These are phyloP conservation scores for Tetrapisispora nanseiensis DNA, from an alignment of 805 yeast species.

Conservation along the genomic window DNA sequence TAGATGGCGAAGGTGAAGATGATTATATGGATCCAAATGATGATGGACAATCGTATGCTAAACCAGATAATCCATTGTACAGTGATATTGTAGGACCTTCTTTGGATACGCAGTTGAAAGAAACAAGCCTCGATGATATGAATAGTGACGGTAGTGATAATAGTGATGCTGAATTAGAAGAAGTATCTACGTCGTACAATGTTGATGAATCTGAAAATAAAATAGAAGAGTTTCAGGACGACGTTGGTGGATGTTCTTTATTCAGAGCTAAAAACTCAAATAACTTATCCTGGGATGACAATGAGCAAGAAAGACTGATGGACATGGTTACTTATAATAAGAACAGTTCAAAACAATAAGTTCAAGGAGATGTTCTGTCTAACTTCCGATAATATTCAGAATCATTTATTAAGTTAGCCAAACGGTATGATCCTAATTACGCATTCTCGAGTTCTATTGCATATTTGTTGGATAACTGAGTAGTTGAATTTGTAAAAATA, in stretches of 20 bases:
- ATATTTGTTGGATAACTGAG: neutral
- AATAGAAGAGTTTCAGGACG: constrained; percentile 22
- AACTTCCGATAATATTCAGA: neutral
- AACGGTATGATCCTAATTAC: no score
- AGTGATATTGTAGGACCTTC: constrained; percentile 22
- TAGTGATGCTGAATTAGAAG: constrained; percentile 11
- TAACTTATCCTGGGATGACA: constrained; percentile 24
- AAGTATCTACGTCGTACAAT: constrained; percentile 9
- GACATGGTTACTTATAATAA: constrained; percentile 19
- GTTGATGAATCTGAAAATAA: constrained; percentile 11
- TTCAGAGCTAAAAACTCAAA: constrained; percentile 28
- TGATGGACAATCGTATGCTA: constrained; percentile 67
- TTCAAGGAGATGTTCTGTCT: neutral
- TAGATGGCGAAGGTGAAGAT: constrained; percentile 40
- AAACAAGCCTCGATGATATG: constrained; percentile 12
- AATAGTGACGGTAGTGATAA: constrained; percentile 9
- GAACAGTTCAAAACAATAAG: constrained; percentile 3
- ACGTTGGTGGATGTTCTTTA: constrained; percentile 25
- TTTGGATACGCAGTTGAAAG: constrained; percentile 4
- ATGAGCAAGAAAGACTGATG: constrained; percentile 21
- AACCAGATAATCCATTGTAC: constrained; percentile 50
- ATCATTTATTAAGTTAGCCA: neutral
- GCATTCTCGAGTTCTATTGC: constrained; percentile 1
- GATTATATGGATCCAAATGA: constrained; percentile 75
- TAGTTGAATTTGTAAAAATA: neutral